Conservation (phyloP, 257 asterid genomes). For the Nicotiana benthamiana region DNA sequence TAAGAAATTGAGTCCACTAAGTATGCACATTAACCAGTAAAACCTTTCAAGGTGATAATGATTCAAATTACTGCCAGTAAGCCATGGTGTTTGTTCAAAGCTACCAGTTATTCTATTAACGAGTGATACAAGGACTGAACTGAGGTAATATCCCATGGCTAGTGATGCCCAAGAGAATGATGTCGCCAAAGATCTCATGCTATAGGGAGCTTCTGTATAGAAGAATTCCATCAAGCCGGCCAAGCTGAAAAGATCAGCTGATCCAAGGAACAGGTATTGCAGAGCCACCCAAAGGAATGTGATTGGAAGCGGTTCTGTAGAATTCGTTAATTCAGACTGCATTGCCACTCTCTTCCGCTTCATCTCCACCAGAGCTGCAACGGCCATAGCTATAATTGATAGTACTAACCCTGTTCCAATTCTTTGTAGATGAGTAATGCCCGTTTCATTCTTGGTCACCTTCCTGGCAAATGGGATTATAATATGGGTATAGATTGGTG, state of each 20-base stretch:
- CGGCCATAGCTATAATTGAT: constrained; percentile 61
- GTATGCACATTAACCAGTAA: constrained; percentile 66
- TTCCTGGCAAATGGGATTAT: constrained; percentile 50
- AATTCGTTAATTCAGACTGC: constrained; percentile 37
- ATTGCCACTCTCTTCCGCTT: constrained; percentile 48
- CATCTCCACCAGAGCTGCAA: constrained; percentile 66
- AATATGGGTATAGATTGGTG: constrained; percentile 58
- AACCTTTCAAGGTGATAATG: constrained; percentile 63
- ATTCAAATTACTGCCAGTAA: constrained; percentile 57
- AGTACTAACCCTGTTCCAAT: constrained; percentile 63
- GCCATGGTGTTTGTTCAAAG: constrained; percentile 50
- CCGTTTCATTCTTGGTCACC: constrained; percentile 49
- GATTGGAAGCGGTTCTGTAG: constrained; percentile 55
- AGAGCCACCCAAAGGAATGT: constrained; percentile 72
- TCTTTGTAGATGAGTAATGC: constrained; percentile 62
- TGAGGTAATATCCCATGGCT: constrained; percentile 73
- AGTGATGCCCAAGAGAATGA: constrained; percentile 79
- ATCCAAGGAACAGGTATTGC: constrained; percentile 72
- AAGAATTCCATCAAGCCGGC: constrained; percentile 86
- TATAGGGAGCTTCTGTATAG: constrained; percentile 67
- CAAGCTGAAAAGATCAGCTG: constrained; percentile 88
- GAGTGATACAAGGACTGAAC: constrained; percentile 55
- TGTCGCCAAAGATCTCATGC: constrained; percentile 73
- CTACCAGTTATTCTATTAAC: constrained; percentile 39
- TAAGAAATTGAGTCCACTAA: constrained; percentile 67